Conservation (phyloP, 805 yeast genomes). For the Candida michaelii region DNA sequence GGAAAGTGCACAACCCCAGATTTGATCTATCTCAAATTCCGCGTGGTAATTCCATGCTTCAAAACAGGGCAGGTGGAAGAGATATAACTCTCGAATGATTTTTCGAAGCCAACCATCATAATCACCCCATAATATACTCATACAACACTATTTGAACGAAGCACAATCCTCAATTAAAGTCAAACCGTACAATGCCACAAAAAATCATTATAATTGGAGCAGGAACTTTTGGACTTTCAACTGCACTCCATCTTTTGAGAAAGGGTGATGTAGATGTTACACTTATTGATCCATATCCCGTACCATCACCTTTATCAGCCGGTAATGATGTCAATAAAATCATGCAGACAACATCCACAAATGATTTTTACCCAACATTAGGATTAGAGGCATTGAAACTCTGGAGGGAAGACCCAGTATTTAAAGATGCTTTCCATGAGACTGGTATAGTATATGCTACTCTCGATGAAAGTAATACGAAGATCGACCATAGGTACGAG, state of each 20-base stretch:
- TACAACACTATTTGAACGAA: too few relatives aligned
- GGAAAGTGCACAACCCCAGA: too few relatives aligned
- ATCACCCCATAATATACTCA: too few relatives aligned
- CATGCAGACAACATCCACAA: constrained; percentile 44
- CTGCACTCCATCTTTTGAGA: constrained; percentile 35
- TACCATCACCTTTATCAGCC: constrained; percentile 47
- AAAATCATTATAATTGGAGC: constrained; percentile 30
- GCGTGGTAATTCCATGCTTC: too few relatives aligned
- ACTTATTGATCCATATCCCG: constrained; percentile 25
- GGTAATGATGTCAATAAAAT: constrained; percentile 50
- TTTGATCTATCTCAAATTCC: too few relatives aligned
- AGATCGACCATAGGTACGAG: too few relatives aligned
- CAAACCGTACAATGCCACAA: not conserved
- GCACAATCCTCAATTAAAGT: too few relatives aligned
- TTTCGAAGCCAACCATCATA: too few relatives aligned
- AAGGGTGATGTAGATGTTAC: constrained; percentile 24
- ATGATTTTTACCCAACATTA: constrained; percentile 41
- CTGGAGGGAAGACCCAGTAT: constrained; percentile 38
- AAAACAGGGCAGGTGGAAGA: too few relatives aligned
- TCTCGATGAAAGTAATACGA: constrained; percentile 16
- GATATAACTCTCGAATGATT: too few relatives aligned
- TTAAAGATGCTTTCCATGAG: constrained; percentile 31
- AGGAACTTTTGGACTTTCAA: constrained; percentile 48
- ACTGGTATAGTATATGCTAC: constrained; percentile 42
- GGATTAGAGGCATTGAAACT: constrained; percentile 43